Evolutionary conservation across 2,329 filamentous ascomycete genomes (phyloP), one percentile per base, ranked within the genome.

Genomic region (Fusarium tricinctum): DNA sequence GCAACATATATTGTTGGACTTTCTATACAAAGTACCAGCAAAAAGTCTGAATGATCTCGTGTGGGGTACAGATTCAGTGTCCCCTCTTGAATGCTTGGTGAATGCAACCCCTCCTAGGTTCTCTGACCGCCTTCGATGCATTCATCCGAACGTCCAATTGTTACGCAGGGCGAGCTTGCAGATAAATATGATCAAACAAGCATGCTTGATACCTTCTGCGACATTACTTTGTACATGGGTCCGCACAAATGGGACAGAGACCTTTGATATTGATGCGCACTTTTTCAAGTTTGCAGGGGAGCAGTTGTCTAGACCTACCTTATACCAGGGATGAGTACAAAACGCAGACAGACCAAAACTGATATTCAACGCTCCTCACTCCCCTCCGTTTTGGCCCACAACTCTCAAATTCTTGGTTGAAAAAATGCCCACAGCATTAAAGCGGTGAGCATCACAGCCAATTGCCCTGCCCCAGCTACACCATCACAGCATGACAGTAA

Each of bases 51-150:
- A 55, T 52, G 26, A 58, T 57, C 43, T 38, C 19, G 44, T 38
- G 62, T 54, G 48, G 66, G 51, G 44, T 66, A 48, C 26, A 42
- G 38, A 50, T 65, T 54, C 48, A 46, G 19, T 53, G 57, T 49
- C 39, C 43, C 49, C 54, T 52, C 57, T 60, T 52, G 17, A 26
- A 49, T 49, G 54, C 53, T 62, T 60, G 43, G 47, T 58, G 68
- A 62, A 73, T 72, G 70, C 65, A 73, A 70, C 70, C 62, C 65
- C 61, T 66, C 55, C 62, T 47, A 26, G 44, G 51, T 50, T 58
- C 26, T 68, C 63, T 73, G 70, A 73, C 70, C 70, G 70, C 70
- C 70, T 73, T 57, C 63, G 45, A 61, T 51, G 39, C 60, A 71
- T 57, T 64, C 59, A 56, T 62, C 71, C 67, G 65, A 72, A 66